Conservation (phyloP, 495 filamentous ascomycete genomes). For the Echria macrotheca region DNA sequence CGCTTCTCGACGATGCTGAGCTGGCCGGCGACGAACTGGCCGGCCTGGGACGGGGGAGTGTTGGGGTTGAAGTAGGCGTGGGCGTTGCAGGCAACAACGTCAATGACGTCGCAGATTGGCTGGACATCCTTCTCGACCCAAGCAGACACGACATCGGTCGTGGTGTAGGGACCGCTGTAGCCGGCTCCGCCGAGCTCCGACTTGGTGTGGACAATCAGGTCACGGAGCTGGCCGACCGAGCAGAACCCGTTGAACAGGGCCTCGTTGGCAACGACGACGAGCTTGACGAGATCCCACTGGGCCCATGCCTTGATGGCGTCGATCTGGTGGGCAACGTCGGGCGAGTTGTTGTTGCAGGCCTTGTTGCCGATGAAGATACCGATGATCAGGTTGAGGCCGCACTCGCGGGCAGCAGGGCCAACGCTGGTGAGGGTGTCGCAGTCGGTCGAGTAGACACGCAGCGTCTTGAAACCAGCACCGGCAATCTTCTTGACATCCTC, state of each 20-base stretch:
- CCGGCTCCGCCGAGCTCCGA: conserved; percentile 59
- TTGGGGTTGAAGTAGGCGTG: conserved; percentile 89
- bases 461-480: conserved; percentile 64
- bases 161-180: conserved; percentile 73
- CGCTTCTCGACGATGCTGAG: conserved; percentile 56
- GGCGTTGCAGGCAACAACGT: conserved; percentile 76
- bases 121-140: conserved; percentile 52
- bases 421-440: conserved; percentile 74
- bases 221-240: conserved; percentile 54
- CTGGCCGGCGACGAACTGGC: conserved; percentile 64
- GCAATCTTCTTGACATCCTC: conserved; percentile 65
- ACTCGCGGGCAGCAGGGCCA: conserved; percentile 53
- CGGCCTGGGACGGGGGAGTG: conserved; percentile 57
- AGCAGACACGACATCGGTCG: conserved; percentile 76
- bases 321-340: conserved; percentile 60
- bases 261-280: conserved; percentile 90
- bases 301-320: conserved; percentile 65
- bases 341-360: conserved; percentile 49
- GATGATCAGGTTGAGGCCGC: conserved; percentile 71
- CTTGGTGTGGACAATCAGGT: conserved; percentile 58
- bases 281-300: conserved; percentile 66
- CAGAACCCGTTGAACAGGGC: conserved; percentile 66
- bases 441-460: conserved; percentile 92
- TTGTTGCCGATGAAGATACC: conserved; percentile 73
- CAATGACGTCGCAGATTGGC: conserved; percentile 64